Evolutionary conservation across 2,329 filamentous ascomycete genomes (phyloP).

Genomic region (Ophiocordyceps sinensis): DNA sequence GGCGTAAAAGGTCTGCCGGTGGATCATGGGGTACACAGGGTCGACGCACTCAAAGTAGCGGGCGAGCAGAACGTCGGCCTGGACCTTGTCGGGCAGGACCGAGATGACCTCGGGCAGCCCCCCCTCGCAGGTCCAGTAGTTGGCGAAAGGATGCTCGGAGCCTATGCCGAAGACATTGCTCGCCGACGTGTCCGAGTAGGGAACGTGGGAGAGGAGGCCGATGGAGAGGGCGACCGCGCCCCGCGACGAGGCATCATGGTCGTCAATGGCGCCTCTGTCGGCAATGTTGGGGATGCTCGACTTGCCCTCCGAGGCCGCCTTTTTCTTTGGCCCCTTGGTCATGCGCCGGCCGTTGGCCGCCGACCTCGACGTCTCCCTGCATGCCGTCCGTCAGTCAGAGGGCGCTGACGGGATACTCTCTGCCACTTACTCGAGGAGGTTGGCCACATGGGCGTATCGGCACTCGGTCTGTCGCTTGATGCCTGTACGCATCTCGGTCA

Average conservation of each 20-base stretch:
- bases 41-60: slow-evolving; percentile 60
- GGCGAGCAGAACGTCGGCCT: slow-evolving; percentile 54
- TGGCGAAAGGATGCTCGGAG: slow-evolving; percentile 65
- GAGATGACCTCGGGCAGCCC: slow-evolving; percentile 61
- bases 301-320: slow-evolving; percentile 21
- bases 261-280: slow-evolving; percentile 33
- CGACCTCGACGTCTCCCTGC: slow-evolving; percentile 42
- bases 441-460: slow-evolving; percentile 62
- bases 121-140: slow-evolving; percentile 72
- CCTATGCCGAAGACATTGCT: slow-evolving; percentile 73
- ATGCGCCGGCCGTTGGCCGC: slow-evolving; percentile 38
- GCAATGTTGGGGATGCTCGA: slow-evolving; percentile 38
- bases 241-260: slow-evolving; percentile 28
- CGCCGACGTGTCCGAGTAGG: slow-evolving; percentile 54
- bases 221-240: slow-evolving; percentile 41
- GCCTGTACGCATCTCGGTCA: slow-evolving; percentile 29
- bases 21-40: slow-evolving; percentile 68
- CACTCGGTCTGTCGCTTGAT: slow-evolving; percentile 66
- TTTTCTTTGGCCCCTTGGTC: slow-evolving; percentile 44
- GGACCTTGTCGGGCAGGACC: slow-evolving; percentile 60
- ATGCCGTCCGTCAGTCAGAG: slow-evolving; percentile 5
- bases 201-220: slow-evolving; percentile 56
- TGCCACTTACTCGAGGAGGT: slow-evolving; percentile 55
- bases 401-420: background rate
- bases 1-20: slow-evolving; percentile 59